These are phyloP conservation scores for Sugiyamaella boreocaroliniensis DNA, from an alignment of 805 yeast species.

Conservation along the genomic window DNA sequence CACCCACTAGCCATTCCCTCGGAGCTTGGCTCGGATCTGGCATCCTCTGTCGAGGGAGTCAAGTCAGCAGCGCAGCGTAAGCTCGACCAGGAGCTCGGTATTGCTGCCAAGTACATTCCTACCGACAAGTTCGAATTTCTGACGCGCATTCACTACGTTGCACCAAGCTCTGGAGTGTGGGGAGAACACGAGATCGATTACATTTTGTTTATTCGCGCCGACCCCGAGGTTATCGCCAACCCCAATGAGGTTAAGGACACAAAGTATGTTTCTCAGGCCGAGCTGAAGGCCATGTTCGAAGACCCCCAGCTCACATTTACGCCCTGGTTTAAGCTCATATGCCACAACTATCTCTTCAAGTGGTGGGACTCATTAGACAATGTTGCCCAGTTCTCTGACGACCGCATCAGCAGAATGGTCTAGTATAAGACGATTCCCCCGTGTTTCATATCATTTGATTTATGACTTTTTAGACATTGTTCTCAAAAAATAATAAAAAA, in stretches of 20 bases:
- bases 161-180: constrained; percentile 74
- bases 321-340: constrained; percentile 96
- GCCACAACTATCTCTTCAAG: constrained; percentile 79
- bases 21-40: constrained; percentile 66
- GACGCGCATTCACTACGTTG: constrained; percentile 92
- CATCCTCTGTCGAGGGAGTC: constrained; percentile 66
- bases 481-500: too few species aligned
- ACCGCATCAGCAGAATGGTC: constrained; percentile 26
- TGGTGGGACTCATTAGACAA: constrained; percentile 86
- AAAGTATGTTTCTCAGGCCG: constrained; percentile 62
- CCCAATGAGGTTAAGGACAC: constrained; percentile 82
- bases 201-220: constrained; percentile 67
- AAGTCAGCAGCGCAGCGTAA: constrained; percentile 88
- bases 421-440: constrained; percentile 3
- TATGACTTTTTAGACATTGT: too few species aligned
- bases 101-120: constrained; percentile 48
- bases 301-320: constrained; percentile 68
- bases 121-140: constrained; percentile 66
- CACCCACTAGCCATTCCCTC: constrained; percentile 83
- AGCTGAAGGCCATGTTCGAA: constrained; percentile 68
- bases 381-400: constrained; percentile 42
- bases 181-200: constrained; percentile 98
- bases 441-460: too few species aligned
- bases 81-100: constrained; percentile 89
- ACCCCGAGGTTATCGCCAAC: constrained; percentile 45